These are phyloP conservation scores for Fusarium temperatum DNA, from an alignment of 2,329 filamentous ascomycete genomes.

Conservation along the genomic window DNA sequence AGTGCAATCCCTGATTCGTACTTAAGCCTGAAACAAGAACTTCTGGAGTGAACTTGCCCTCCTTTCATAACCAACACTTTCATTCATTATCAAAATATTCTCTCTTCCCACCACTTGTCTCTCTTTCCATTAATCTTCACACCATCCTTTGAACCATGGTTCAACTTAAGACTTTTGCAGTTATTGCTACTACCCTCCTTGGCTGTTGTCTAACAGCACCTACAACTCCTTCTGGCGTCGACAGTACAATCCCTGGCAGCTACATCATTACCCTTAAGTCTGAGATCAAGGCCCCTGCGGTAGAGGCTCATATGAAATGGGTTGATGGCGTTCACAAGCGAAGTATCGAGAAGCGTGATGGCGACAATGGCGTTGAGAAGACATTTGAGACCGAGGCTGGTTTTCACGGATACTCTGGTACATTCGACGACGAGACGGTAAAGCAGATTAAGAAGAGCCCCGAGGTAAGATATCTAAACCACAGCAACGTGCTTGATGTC, in stretches of 20 bases:
- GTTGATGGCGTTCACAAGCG: conserved; percentile 63
- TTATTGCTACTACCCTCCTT: conserved; percentile 39
- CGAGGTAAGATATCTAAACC: conserved; percentile 47
- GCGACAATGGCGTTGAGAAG: conserved; percentile 47
- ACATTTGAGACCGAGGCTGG: conserved; percentile 42
- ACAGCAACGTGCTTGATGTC: too few relatives aligned
- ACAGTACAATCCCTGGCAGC: conserved; percentile 48
- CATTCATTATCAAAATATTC: conserved; percentile 2
- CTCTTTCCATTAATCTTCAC: background rate
- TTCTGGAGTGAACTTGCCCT: background rate
- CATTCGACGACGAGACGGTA: conserved; percentile 53
- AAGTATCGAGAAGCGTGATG: conserved; percentile 58
- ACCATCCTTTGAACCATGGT: conserved; percentile 38
- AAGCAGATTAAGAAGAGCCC: conserved; percentile 53
- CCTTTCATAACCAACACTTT: conserved; percentile 3
- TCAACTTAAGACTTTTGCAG: conserved; percentile 39
- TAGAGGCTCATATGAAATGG: conserved; percentile 58
- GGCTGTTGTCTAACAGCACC: conserved; percentile 32
- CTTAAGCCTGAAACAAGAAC: conserved; percentile 15
- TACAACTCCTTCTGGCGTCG: conserved; percentile 16
- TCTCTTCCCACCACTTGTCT: background rate
- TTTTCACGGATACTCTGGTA: conserved; percentile 55
- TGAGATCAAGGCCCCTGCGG: conserved; percentile 53
- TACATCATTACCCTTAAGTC: conserved; percentile 72
- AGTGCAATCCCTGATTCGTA: background rate